Percentiles rank a stretch among this genome's conserved stretches.
These are phyloP conservation scores for Oryza brachyantha DNA, from an alignment of 176 grass and related monocot species.

Conservation along the genomic window DNA sequence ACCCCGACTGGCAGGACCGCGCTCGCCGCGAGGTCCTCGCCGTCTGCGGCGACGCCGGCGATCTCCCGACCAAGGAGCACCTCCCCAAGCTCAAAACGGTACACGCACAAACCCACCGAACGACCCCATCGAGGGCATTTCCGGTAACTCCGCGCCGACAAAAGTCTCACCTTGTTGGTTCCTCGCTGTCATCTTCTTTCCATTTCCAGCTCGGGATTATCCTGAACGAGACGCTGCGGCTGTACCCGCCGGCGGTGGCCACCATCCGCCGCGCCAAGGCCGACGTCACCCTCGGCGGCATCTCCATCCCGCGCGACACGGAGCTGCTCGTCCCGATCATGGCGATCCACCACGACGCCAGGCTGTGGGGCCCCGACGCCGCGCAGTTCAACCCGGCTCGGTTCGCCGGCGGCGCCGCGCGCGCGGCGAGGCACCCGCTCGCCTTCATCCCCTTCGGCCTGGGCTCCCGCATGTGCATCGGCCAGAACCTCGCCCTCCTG, in stretches of 20 bases:
- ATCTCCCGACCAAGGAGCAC: conserved; percentile 75
- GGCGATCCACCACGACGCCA: conserved; percentile 68
- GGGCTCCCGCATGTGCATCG: conserved; percentile 73
- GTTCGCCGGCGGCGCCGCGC: conserved; percentile 44
- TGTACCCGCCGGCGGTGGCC: conserved; percentile 87
- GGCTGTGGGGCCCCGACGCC: conserved; percentile 59
- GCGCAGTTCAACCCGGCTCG: conserved; percentile 49
- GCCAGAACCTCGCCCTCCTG: conserved; percentile 68
- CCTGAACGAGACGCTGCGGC: conserved; percentile 67
- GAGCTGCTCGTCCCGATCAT: conserved; percentile 87
- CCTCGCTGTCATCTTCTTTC: neutral
- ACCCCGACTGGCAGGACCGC: conserved; percentile 79
- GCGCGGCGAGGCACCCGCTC: conserved; percentile 49
- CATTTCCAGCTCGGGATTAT: conserved; percentile 66
- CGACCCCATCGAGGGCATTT: conserved; percentile 19
- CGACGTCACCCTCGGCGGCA: conserved; percentile 49
- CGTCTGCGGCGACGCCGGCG: conserved; percentile 59
- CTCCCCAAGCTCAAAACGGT: conserved; percentile 87
- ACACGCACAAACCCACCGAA: neutral
- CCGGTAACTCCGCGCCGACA: conserved; percentile 17
- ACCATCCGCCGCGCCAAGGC: conserved; percentile 60
- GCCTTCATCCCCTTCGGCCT: conserved; percentile 82
- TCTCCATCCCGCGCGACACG: conserved; percentile 43
- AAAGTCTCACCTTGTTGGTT: conserved; percentile 40
- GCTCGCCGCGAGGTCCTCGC: conserved; percentile 61